phyloP scores from a whole-genome alignment of 2,329 filamentous ascomycete species.

The Epicoccum nigrum region DNA sequence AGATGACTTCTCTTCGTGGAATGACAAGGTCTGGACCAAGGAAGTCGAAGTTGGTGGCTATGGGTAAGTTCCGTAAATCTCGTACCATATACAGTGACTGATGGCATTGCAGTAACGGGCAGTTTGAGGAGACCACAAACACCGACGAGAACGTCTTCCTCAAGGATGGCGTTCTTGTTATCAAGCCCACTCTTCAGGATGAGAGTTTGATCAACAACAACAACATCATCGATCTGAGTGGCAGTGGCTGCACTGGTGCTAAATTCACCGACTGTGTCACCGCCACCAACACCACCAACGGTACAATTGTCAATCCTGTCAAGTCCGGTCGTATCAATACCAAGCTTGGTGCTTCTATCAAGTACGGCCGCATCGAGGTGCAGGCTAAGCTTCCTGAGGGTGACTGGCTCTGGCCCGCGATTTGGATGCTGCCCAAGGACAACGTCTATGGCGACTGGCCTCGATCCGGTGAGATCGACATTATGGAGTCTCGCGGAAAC shows the following conservation, averaged over 20 bases:
- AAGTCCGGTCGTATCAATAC: slow-evolving; percentile 81
- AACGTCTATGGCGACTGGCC: slow-evolving; percentile 80
- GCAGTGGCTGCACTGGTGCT: slow-evolving; percentile 71
- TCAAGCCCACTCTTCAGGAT: slow-evolving; percentile 81
- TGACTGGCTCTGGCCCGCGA: slow-evolving; percentile 92
- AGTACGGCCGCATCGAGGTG: slow-evolving; percentile 82
- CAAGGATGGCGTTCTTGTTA: slow-evolving; percentile 70
- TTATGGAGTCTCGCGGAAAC: slow-evolving; percentile 81
- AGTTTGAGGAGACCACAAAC: slow-evolving; percentile 78
- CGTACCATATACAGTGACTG: slow-evolving; percentile 10
- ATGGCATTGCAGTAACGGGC: slow-evolving; percentile 67
- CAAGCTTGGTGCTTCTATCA: slow-evolving; percentile 71
- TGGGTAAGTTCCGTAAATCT: slow-evolving; percentile 63
- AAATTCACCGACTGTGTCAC: slow-evolving; percentile 68
- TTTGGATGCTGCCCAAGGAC: slow-evolving; percentile 82
- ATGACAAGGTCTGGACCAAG: slow-evolving; percentile 71
- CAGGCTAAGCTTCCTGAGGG: slow-evolving; percentile 75
- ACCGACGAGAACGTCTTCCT: slow-evolving; percentile 77
- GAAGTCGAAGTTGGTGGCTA: slow-evolving; percentile 78
- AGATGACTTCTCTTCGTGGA: slow-evolving; percentile 67
- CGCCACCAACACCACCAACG: slow-evolving; percentile 76
- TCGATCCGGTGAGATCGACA: slow-evolving; percentile 81
- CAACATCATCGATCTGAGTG: slow-evolving; percentile 70
- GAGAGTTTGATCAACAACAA: slow-evolving; percentile 68
- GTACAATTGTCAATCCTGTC: slow-evolving; percentile 77